Percentiles rank a stretch among this genome's conserved stretches.
Evolutionary conservation across 2,329 filamentous ascomycete genomes (phyloP).

Genomic region (Huntiella moniliformis): DNA sequence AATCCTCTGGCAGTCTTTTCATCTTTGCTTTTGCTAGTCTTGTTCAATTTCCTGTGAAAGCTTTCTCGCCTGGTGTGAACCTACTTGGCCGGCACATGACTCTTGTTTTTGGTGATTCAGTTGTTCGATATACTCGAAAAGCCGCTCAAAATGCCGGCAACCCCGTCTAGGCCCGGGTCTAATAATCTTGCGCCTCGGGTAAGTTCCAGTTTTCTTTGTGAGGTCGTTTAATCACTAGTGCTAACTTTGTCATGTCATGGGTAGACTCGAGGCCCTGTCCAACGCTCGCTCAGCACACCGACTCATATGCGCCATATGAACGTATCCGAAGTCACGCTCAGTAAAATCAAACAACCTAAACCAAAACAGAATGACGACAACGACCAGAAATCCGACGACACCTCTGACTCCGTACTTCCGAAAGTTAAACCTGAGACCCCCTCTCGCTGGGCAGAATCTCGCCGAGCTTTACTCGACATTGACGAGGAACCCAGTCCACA

Average conservation of each 20-base stretch:
- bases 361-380: slow-evolving; percentile 23
- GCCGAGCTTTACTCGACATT: slow-evolving; percentile 23
- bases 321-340: slow-evolving; percentile 39
- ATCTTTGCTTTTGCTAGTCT: background rate
- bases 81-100: background rate
- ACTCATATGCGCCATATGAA: slow-evolving; percentile 15
- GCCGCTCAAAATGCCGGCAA: slow-evolving; percentile 10
- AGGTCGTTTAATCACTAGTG: too few relatives aligned
- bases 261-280: slow-evolving; percentile 24
- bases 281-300: slow-evolving; percentile 29
- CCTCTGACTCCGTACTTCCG: slow-evolving; percentile 9
- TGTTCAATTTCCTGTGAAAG: background rate
- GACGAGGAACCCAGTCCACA: slow-evolving; percentile 35
- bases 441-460: slow-evolving; percentile 38
- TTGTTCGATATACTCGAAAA: background rate
- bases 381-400: slow-evolving; percentile 12
- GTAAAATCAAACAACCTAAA: slow-evolving; percentile 38
- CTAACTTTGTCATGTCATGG: background rate
- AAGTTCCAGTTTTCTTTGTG: background rate
- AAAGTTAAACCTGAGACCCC: slow-evolving; percentile 20
- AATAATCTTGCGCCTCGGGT: slow-evolving; percentile 5
- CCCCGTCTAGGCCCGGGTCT: slow-evolving; percentile 5
- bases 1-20: too few relatives aligned
- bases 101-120: slow-evolving; percentile 13
- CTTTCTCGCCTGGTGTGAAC: background rate